Conservation (phyloP, 1,284 basidiomycete species). For the Flammula alnicola region DNA sequence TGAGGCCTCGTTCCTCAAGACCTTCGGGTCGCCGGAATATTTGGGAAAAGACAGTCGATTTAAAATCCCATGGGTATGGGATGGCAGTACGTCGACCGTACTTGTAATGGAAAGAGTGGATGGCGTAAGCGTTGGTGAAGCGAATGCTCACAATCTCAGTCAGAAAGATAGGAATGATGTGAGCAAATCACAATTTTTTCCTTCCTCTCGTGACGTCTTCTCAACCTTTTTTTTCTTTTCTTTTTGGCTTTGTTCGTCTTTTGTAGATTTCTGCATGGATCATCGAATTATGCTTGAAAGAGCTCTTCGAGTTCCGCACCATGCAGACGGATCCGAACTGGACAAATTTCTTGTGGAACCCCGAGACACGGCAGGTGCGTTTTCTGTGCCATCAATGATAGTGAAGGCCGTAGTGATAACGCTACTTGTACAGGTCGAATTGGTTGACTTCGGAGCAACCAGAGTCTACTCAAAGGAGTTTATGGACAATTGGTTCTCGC, state of each 20-base stretch:
- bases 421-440: constrained; percentile 61
- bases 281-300: constrained; percentile 86
- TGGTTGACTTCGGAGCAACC: constrained; percentile 97
- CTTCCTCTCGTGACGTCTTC: too few relatives aligned
- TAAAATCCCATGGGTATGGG: constrained; percentile 87
- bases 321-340: constrained; percentile 99
- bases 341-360: constrained; percentile 96
- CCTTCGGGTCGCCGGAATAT: constrained; percentile 58
- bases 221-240: background rate
- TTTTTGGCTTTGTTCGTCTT: background rate
- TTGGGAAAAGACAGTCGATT: constrained; percentile 72
- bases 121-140: constrained; percentile 82
- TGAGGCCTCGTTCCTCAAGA: constrained; percentile 78
- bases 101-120: constrained; percentile 90
- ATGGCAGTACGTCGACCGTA: constrained; percentile 80
- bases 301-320: constrained; percentile 88
- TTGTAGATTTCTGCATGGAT: constrained; percentile 82
- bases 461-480: constrained; percentile 87
- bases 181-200: too few relatives aligned
- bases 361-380: constrained; percentile 48
- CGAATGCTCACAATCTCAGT: constrained; percentile 51
- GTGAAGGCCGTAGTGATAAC: background rate
- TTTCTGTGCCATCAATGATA: background rate
- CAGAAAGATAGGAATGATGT: constrained; percentile 82
- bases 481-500: constrained; percentile 86